A percentile compares a stretch with the other conserved stretches of the same genome.
Evolutionary conservation across 2,329 filamentous ascomycete species (phyloP).

Genomic region (Fusarium sp.): DNA sequence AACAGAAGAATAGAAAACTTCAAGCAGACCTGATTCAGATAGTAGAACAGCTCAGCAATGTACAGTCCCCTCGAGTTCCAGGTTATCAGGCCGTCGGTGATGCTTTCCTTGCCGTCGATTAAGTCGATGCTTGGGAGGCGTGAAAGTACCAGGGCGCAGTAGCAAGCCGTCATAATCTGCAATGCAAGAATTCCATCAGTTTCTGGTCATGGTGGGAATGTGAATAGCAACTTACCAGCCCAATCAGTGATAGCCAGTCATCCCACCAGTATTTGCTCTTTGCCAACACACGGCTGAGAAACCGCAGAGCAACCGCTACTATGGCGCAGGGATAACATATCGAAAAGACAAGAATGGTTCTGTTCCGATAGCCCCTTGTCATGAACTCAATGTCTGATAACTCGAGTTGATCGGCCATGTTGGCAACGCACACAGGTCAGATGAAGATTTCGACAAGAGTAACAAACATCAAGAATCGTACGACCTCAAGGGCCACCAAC

Average conservation of each 20-base stretch:
- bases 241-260: conserved; percentile 1
- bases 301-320: not conserved
- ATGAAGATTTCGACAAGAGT: not conserved
- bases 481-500: not conserved
- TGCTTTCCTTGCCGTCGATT: not conserved
- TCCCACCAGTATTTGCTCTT: conserved; percentile 10
- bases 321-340: conserved; percentile 5
- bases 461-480: not conserved
- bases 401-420: conserved; percentile 1
- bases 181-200: not conserved
- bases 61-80: not conserved
- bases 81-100: not conserved
- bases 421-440: not conserved
- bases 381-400: conserved; percentile 12
- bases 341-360: conserved; percentile 10
- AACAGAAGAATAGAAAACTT: conserved; percentile 3
- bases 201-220: not conserved
- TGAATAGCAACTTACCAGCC: not conserved
- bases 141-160: not conserved
- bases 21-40: not conserved
- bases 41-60: not conserved
- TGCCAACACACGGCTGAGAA: not conserved
- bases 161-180: conserved; percentile 5
- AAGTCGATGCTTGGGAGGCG: not conserved
- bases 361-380: conserved; percentile 1